A percentile compares a stretch with the other conserved stretches of the same genome.
Evolutionary conservation across 192 early-diverging fungal species (phyloP).

Genomic region (Coemansia sp.): DNA sequence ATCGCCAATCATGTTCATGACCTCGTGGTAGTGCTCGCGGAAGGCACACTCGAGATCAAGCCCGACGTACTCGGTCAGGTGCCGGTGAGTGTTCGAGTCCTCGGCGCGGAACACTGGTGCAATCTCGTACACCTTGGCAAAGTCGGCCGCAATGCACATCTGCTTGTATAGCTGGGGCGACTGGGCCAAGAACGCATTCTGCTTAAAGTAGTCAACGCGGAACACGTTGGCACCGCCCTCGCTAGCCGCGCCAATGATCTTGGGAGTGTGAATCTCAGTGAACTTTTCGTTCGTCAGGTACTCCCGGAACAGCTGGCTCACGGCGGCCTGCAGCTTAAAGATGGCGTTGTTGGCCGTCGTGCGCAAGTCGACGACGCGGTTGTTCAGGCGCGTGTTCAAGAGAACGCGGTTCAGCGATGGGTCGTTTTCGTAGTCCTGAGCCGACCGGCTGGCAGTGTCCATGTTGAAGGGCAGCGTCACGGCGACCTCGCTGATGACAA

Average conservation of each 20-base stretch:
- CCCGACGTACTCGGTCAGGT: conserved; percentile 98
- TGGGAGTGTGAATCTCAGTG: conserved; percentile 98
- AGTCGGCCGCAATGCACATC: conserved; percentile 97
- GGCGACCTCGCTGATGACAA: conserved; percentile 73
- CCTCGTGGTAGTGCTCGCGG: conserved; percentile 99
- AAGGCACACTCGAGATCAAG: conserved; percentile 99
- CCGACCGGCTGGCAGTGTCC: conserved; percentile 89
- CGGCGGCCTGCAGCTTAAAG: conserved; percentile 95
- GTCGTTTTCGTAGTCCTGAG: conserved; percentile 76
- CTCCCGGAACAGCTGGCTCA: conserved; percentile 95
- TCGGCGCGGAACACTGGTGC: conserved; percentile 99
- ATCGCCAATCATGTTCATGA: conserved; percentile 89
- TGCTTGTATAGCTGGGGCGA: conserved; percentile 99
- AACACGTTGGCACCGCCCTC: conserved; percentile 99
- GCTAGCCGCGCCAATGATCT: conserved; percentile 88
- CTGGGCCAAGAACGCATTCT: conserved; percentile 92
- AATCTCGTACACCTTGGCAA: conserved; percentile 98
- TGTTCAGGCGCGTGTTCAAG: conserved; percentile 92
- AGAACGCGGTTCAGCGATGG: conserved; percentile 73
- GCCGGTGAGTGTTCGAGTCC: conserved; percentile 95
- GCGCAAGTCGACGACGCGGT: conserved; percentile 92
- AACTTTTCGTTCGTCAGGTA: conserved; percentile 82
- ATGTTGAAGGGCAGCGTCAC: conserved; percentile 87
- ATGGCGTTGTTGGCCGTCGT: conserved; percentile 97
- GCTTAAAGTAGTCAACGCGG: conserved; percentile 95